phyloP scores from a whole-genome alignment of 139 green algal species.

The Volvox africanus region DNA sequence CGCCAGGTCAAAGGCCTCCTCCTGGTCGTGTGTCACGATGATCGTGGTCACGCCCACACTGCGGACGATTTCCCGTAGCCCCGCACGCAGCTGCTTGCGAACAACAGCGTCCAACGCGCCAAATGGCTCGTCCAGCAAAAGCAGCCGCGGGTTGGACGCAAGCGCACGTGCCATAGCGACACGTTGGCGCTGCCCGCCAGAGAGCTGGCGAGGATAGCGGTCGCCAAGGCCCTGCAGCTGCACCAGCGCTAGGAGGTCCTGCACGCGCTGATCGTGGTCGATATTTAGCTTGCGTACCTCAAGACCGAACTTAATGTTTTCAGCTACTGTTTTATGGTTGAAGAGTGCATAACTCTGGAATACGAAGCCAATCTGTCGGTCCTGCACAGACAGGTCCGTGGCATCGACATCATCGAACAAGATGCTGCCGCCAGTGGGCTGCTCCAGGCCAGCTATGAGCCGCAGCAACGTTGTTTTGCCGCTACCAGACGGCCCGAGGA shows the following conservation, averaged over 20 bases:
- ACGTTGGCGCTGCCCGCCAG: constrained; percentile 90
- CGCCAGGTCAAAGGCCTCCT: constrained; percentile 89
- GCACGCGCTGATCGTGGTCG: constrained; percentile 78
- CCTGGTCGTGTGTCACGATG: constrained; percentile 93
- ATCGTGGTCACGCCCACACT: constrained; percentile 84
- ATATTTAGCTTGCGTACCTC: constrained; percentile 78
- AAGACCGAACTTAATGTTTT: constrained; percentile 93
- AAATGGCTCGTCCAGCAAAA: constrained; percentile 92
- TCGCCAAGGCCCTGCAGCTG: constrained; percentile 77
- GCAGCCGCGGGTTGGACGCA: constrained; percentile 78
- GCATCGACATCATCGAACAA: constrained; percentile 82
- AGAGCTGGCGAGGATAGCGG: constrained; percentile 84
- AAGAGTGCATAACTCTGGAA: constrained; percentile 96
- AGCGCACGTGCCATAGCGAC: constrained; percentile 94
- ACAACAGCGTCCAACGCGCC: constrained; percentile 86
- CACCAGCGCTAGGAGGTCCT: constrained; percentile 87
- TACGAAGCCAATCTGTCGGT: constrained; percentile 85
- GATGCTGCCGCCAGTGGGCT: constrained; percentile 74
- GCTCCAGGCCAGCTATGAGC: constrained; percentile 87
- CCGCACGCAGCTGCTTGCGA: constrained; percentile 74
- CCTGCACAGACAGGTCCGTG: constrained; percentile 66
- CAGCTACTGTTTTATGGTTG: constrained; percentile 90
- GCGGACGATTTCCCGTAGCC: constrained; percentile 81
- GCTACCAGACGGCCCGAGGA: constrained; percentile 85
- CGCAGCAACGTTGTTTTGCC: constrained; percentile 91